Conservation (phyloP, 257 asterid species). For the Voacanga thouarsii region DNA sequence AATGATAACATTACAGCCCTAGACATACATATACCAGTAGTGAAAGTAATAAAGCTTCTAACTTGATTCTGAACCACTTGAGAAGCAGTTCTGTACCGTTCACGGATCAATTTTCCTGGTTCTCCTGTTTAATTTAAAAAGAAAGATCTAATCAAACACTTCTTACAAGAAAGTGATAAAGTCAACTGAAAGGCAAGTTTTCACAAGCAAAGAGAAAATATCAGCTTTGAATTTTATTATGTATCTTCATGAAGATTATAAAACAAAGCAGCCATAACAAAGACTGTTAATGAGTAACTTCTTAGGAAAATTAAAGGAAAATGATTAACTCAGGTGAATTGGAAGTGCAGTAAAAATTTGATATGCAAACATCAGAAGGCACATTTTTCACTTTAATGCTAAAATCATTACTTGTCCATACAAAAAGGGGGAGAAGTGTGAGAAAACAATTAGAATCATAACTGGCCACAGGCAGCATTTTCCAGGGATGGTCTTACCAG, state of each 20-base stretch:
- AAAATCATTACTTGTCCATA: background rate
- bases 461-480: background rate
- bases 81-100: conserved; percentile 98
- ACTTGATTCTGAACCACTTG: conserved; percentile 98
- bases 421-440: background rate
- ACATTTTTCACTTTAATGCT: background rate
- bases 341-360: background rate
- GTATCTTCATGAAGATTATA: background rate
- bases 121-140: conserved; percentile 64
- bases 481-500: conserved; percentile 46
- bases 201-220: background rate
- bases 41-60: conserved; percentile 69
- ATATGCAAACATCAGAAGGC: background rate
- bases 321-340: background rate
- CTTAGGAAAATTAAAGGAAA: background rate
- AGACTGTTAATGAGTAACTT: background rate
- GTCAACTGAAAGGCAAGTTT: background rate
- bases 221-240: background rate
- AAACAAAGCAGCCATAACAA: background rate
- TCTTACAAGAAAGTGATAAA: background rate
- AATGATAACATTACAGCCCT: conserved; percentile 18
- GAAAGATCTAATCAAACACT: conserved; percentile 20
- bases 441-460: background rate
- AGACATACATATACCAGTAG: conserved; percentile 47
- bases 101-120: conserved; percentile 93